Conservation (phyloP, 768 basidiomycete genomes). For the Suillus subalutaceus region DNA sequence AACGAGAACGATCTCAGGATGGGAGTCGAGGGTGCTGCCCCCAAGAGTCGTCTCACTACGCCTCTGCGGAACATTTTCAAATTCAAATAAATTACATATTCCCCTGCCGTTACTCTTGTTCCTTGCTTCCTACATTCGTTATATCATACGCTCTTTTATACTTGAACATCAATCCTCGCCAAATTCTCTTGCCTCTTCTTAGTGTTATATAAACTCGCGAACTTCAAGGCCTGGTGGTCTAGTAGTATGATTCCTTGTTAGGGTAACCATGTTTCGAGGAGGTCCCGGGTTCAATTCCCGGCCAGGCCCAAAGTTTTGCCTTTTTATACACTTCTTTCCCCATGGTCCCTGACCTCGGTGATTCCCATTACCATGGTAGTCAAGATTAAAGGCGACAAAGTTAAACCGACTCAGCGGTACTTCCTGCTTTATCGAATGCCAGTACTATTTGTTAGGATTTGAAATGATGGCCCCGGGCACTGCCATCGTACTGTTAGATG, state of each 20-base stretch:
- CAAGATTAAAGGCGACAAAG: not conserved
- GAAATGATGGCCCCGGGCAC: not conserved
- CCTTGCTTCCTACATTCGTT: slow-evolving; percentile 1
- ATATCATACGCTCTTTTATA: not conserved
- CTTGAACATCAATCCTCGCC: too few species aligned
- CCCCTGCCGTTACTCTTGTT: not conserved
- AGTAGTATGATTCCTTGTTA: slow-evolving; percentile 47
- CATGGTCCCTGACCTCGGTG: too few species aligned
- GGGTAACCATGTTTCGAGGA: slow-evolving; percentile 52
- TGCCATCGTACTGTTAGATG: not conserved
- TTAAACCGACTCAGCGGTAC: not conserved
- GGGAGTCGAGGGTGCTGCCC: slow-evolving; percentile 26
- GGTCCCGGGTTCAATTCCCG: slow-evolving; percentile 84
- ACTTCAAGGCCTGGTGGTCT: slow-evolving; percentile 39
- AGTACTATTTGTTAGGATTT: not conserved
- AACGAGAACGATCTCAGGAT: slow-evolving; percentile 24
- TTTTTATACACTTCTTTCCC: slow-evolving; percentile 1
- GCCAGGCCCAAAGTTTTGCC: slow-evolving; percentile 51
- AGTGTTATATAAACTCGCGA: not conserved
- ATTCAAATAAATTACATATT: slow-evolving; percentile 24
- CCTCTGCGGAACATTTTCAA: slow-evolving; percentile 36
- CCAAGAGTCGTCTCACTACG: slow-evolving; percentile 29
- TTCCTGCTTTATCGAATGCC: not conserved
- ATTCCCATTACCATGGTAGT: not conserved
- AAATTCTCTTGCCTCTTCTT: not conserved